phyloP scores from a whole-genome alignment of 2,329 filamentous ascomycete species.

The Raffaelea arxii region DNA sequence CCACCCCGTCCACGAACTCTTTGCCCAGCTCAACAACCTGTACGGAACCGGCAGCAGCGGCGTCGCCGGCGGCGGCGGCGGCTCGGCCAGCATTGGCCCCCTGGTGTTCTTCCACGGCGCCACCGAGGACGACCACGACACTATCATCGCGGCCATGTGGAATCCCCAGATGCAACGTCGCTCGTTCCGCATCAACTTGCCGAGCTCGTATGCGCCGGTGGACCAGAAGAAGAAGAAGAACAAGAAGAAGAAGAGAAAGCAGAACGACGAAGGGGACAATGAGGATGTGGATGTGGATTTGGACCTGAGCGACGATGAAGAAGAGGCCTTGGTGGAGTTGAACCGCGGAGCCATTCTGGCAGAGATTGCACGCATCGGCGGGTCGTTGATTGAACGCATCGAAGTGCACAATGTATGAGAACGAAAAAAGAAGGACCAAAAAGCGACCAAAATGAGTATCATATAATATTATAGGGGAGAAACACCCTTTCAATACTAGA shows the following conservation, averaged over 20 bases:
- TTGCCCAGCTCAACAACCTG: conserved; percentile 54
- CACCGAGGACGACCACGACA: conserved; percentile 31
- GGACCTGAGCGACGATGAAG: conserved; percentile 11
- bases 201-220: conserved; percentile 53
- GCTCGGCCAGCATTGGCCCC: conserved; percentile 33
- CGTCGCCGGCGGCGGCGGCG: conserved; percentile 1
- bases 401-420: conserved; percentile 35
- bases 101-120: conserved; percentile 73
- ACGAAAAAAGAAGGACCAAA: background rate
- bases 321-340: conserved; percentile 38
- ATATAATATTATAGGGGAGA: background rate
- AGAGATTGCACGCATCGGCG: conserved; percentile 62
- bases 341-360: conserved; percentile 59
- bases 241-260: background rate
- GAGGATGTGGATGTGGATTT: conserved; percentile 16
- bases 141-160: conserved; percentile 51
- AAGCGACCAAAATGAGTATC: background rate
- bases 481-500: background rate
- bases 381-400: conserved; percentile 58
- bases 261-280: background rate
- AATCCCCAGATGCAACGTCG: conserved; percentile 44
- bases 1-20: conserved; percentile 52
- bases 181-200: conserved; percentile 60
- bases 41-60: conserved; percentile 37
- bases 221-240: background rate